Percentiles rank a stretch among this genome's conserved stretches.
phyloP scores from a whole-genome alignment of 495 filamentous ascomycete species.

The Penicillium soppii region DNA sequence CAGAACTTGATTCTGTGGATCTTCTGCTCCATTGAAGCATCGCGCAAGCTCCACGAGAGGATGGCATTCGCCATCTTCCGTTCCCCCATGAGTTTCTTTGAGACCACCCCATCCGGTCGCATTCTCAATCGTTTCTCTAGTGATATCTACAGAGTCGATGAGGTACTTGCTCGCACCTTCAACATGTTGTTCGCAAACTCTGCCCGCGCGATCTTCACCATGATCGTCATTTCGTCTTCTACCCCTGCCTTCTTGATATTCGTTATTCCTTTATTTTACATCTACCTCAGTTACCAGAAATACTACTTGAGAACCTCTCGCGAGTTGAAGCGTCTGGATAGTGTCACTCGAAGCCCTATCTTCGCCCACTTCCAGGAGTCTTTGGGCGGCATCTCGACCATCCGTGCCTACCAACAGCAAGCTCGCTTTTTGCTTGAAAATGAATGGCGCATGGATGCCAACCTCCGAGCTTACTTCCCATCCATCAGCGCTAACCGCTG shows the following conservation, averaged over 20 bases:
- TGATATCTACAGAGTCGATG: slow-evolving; percentile 94
- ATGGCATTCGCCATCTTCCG: slow-evolving; percentile 99
- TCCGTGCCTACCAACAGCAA: slow-evolving; percentile 91
- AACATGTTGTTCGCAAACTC: slow-evolving; percentile 93
- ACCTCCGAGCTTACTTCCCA: slow-evolving; percentile 93
- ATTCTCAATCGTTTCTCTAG: slow-evolving; percentile 98
- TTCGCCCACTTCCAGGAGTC: slow-evolving; percentile 99
- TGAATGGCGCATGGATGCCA: slow-evolving; percentile 96
- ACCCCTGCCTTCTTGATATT: slow-evolving; percentile 80
- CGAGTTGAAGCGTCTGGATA: slow-evolving; percentile 94
- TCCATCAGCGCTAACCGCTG: slow-evolving; percentile 95
- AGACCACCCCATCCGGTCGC: slow-evolving; percentile 94
- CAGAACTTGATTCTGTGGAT: slow-evolving; percentile 98
- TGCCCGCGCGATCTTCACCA: slow-evolving; percentile 79
- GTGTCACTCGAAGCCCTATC: slow-evolving; percentile 90
- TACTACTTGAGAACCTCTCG: slow-evolving; percentile 97
- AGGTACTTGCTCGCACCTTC: slow-evolving; percentile 88
- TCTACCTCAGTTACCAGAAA: slow-evolving; percentile 93
- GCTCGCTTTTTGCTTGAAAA: slow-evolving; percentile 87
- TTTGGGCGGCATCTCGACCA: slow-evolving; percentile 92
- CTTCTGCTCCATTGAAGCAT: slow-evolving; percentile 98
- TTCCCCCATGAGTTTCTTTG: slow-evolving; percentile 98
- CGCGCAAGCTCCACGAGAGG: slow-evolving; percentile 91
- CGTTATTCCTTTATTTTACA: slow-evolving; percentile 73
- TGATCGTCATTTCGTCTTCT: slow-evolving; percentile 77